Conservation (phyloP, 2,329 filamentous ascomycete species). For the Aureobasidium zeae region DNA sequence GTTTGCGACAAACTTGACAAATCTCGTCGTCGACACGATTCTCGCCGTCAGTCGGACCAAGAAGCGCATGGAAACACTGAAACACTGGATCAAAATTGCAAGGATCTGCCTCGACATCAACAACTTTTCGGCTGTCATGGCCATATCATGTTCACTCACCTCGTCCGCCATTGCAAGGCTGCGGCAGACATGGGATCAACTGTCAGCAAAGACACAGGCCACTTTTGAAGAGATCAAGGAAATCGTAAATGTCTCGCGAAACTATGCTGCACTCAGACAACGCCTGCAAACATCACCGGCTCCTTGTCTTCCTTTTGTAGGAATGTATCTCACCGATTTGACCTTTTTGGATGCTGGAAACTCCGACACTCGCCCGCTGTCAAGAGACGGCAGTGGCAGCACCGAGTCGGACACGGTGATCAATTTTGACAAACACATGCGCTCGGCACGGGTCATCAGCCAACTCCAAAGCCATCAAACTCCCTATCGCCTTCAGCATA, state of each 20-base stretch:
- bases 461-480: slow-evolving; percentile 95
- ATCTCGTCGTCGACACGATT: slow-evolving; percentile 88
- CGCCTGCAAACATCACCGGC: slow-evolving; percentile 71
- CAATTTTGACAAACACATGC: slow-evolving; percentile 96
- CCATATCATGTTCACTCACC: slow-evolving; percentile 89
- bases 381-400: slow-evolving; percentile 47
- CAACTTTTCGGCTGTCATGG: slow-evolving; percentile 96
- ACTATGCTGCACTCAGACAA: slow-evolving; percentile 77
- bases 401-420: slow-evolving; percentile 65
- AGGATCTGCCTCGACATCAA: slow-evolving; percentile 77
- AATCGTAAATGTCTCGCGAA: slow-evolving; percentile 83
- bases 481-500: slow-evolving; percentile 71
- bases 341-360: slow-evolving; percentile 96
- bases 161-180: slow-evolving; percentile 83
- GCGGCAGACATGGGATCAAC: slow-evolving; percentile 81
- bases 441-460: slow-evolving; percentile 89
- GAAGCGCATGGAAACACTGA: slow-evolving; percentile 81
- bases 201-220: slow-evolving; percentile 74
- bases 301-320: slow-evolving; percentile 89
- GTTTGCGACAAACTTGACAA: slow-evolving; percentile 83
- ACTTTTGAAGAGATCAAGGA: slow-evolving; percentile 68
- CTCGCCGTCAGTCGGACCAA: slow-evolving; percentile 82
- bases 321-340: slow-evolving; percentile 91
- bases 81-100: slow-evolving; percentile 97
- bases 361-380: slow-evolving; percentile 69